Percentiles rank a stretch among this genome's conserved stretches.
phyloP scores from a whole-genome alignment of 2,329 filamentous ascomycete genomes.

The Botrytis pseudocinerea region DNA sequence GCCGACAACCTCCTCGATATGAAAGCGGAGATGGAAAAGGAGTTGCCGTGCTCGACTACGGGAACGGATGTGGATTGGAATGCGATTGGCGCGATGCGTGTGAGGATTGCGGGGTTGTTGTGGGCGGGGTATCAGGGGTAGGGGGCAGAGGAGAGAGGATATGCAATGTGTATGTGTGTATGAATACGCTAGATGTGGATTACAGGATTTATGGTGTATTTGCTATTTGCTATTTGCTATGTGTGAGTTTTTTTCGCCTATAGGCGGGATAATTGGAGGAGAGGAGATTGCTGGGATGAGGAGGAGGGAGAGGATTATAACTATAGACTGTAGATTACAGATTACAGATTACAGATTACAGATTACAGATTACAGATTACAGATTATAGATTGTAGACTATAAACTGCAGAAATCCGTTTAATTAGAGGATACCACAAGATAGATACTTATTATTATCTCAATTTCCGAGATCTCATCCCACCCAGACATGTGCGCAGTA shows the following conservation, averaged over 20 bases:
- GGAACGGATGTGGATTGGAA: too few species aligned
- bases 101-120: too few species aligned
- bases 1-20: not conserved
- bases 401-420: too few species aligned
- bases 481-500: not conserved
- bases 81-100: too few species aligned
- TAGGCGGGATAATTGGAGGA: not conserved
- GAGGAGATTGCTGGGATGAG: not conserved
- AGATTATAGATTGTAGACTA: too few species aligned
- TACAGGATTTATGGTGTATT: fast-evolving
- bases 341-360: too few species aligned
- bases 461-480: not conserved
- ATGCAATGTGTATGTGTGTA: not conserved
- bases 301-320: too few species aligned
- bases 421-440: too few species aligned
- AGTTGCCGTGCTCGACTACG: not conserved
- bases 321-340: too few species aligned
- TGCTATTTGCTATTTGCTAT: not conserved
- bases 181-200: not conserved
- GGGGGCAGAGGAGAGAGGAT: not conserved
- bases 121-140: too few species aligned
- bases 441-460: not conserved
- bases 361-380: too few species aligned
- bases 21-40: not conserved
- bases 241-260: not conserved